A percentile compares a stretch with the other conserved stretches of the same genome.
Evolutionary conservation across 345 rosid species (phyloP).

Genomic region (Lepidium didymum): DNA sequence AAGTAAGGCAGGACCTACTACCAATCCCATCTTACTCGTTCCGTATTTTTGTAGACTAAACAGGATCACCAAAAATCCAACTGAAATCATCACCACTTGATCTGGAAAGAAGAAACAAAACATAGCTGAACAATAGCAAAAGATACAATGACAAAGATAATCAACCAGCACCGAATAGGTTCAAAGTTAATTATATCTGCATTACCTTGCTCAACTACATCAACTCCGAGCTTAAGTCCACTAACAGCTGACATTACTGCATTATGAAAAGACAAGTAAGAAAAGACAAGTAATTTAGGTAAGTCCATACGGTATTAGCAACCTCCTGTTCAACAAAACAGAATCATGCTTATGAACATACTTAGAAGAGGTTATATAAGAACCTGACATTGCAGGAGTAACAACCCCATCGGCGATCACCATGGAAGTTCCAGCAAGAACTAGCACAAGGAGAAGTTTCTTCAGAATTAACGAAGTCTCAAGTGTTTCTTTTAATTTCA

Average conservation of each 20-base stretch:
- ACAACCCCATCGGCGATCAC: conserved; percentile 97
- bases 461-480: conserved; percentile 70
- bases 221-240: conserved; percentile 83
- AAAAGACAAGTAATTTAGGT: conserved; percentile 1
- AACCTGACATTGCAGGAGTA: conserved; percentile 99
- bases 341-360: conserved; percentile 4
- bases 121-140: conserved; percentile 16
- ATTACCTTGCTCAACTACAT: conserved; percentile 72
- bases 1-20: conserved; percentile 88
- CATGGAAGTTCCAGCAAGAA: conserved; percentile 97
- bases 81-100: conserved; percentile 86
- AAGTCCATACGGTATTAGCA: conserved; percentile 1
- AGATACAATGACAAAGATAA: not conserved
- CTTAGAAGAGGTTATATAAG: conserved; percentile 8
- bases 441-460: conserved; percentile 72
- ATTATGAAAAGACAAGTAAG: conserved; percentile 28
- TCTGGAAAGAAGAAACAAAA: conserved; percentile 51
- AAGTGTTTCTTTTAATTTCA: conserved; percentile 90
- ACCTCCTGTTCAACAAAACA: not conserved
- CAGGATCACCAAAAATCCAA: conserved; percentile 81
- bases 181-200: not conserved
- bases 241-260: conserved; percentile 97
- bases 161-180: not conserved
- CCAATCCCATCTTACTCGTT: conserved; percentile 97
- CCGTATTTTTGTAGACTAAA: conserved; percentile 98